Base-by-base conservation (phyloP, 306 rosid species). In the Canavalia ensiformis region DNA sequence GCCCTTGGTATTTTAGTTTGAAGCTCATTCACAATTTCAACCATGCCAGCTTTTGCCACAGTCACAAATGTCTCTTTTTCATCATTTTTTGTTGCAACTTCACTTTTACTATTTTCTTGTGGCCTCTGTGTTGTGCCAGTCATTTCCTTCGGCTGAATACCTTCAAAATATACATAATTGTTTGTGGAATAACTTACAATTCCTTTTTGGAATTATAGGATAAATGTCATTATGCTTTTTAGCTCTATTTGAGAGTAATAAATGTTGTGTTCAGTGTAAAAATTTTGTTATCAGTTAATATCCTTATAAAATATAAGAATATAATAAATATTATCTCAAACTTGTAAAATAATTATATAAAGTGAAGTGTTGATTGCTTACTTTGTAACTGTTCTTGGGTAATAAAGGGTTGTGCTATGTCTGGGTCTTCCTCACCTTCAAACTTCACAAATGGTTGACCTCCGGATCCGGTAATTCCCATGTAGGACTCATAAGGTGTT, bases 31-130 rank as follows among this genome's bases (percentile, higher is more conserved):
- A 85, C 64, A 11, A 77, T 41, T 52, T 85, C 80, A 1, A 58
- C 54, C 1, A 81, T 70, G 1, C 83, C 88, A 31, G 71, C 54
- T 28, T 2, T 49, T 0, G 87, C 85, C 10, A 75, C 75, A 0
- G 57, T 2, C 63, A 72, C n/a, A 37, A 78, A 47, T 2, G 87
- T 52, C 8, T 50, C 54, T 6, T 54, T 65, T 4, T 39, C 25
- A 2, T 57, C 77, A 25, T 2, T 29, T 12, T 66, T 66, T 66
- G 41, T 6, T 8, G 33, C 67, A 10, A 49, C 29, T 28, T 57
- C 68, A 29, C 0, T 8, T 67, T 33, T 74, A 7, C 0, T 56
- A 11, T 29, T 41, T 57, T 74, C 56, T 57, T 57, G 42, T 58
- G 4, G 55, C 7, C 18, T 39, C 9, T 4, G 18, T 6, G 8